Conservation (phyloP, 2,329 filamentous ascomycete species). For the Akanthomyces lecanii region DNA sequence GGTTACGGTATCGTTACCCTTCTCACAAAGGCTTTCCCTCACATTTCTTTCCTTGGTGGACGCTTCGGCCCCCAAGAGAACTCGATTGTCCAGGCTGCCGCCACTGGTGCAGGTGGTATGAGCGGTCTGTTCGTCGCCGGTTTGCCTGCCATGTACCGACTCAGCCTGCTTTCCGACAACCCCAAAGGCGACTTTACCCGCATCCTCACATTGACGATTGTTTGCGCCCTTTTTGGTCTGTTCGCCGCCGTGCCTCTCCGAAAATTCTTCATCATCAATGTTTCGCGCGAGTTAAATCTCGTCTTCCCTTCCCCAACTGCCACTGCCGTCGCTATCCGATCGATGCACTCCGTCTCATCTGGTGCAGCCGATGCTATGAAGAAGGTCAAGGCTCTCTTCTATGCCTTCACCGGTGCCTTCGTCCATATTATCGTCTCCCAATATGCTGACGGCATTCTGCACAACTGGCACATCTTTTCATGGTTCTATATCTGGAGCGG, state of each 20-base stretch:
- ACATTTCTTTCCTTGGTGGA: constrained; percentile 49
- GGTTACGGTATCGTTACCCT: constrained; percentile 55
- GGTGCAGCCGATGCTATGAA: constrained; percentile 49
- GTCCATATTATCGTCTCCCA: constrained; percentile 52
- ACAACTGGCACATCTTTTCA: constrained; percentile 53
- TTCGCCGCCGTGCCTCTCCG: constrained; percentile 60
- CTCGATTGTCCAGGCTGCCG: constrained; percentile 57
- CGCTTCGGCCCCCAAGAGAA: constrained; percentile 59
- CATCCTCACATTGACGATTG: constrained; percentile 56
- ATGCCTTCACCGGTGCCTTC: constrained; percentile 47
- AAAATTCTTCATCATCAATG: constrained; percentile 65
- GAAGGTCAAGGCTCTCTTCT: constrained; percentile 53
- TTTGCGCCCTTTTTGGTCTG: constrained; percentile 61
- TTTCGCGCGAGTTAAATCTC: constrained; percentile 55
- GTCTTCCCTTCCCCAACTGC: constrained; percentile 58
- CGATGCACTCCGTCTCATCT: constrained; percentile 54
- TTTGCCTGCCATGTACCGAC: constrained; percentile 56
- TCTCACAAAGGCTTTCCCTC: constrained; percentile 44
- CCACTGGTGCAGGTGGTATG: constrained; percentile 56
- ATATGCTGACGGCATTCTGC: constrained; percentile 56
- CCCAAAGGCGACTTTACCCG: constrained; percentile 53
- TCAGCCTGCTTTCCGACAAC: constrained; percentile 44
- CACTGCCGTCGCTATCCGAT: constrained; percentile 57
- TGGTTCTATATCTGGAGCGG: constrained; percentile 53
- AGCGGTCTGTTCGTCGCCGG: constrained; percentile 55